Conservation (phyloP, 116 monocot genomes). For the Posidonia oceanica region DNA sequence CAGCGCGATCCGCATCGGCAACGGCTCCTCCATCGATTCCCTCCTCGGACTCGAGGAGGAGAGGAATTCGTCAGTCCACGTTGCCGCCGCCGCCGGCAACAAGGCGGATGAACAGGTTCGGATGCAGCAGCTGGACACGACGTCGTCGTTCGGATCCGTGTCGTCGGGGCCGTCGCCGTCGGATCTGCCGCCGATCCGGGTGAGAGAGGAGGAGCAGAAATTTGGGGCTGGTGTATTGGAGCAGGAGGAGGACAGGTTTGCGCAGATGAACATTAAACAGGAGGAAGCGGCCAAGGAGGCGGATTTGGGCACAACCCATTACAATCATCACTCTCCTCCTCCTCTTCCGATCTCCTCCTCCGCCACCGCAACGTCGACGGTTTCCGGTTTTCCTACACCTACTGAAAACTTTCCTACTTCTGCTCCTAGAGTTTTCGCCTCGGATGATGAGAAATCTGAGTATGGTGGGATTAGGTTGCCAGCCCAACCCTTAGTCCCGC, state of each 20-base stretch:
- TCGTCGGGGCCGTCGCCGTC: constrained; percentile 47
- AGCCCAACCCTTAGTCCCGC: not conserved
- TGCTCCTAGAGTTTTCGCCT: no score
- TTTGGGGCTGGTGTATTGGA: constrained; percentile 17
- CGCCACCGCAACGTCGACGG: not conserved
- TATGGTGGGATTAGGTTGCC: constrained; percentile 6
- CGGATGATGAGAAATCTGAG: not conserved
- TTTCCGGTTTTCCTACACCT: not conserved
- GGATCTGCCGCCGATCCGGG: constrained; percentile 54
- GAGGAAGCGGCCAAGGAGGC: constrained; percentile 4
- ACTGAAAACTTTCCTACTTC: no score
- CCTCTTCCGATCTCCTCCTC: not conserved
- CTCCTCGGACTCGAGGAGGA: constrained; percentile 65
- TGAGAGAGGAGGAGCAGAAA: constrained; percentile 27
- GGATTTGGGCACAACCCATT: not conserved
- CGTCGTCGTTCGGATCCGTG: constrained; percentile 48
- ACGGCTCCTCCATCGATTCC: constrained; percentile 33
- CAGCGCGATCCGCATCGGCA: constrained; percentile 8
- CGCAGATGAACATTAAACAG: constrained; percentile 34
- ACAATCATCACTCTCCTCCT: not conserved
- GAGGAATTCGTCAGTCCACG: not conserved
- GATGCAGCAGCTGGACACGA: constrained; percentile 32
- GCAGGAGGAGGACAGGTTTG: constrained; percentile 29
- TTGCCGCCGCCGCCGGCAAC: not conserved
- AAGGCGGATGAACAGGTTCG: not conserved